These are phyloP conservation scores for Plectosphaerella sp. DNA, from an alignment of 2,329 filamentous ascomycete species.

Conservation along the genomic window DNA sequence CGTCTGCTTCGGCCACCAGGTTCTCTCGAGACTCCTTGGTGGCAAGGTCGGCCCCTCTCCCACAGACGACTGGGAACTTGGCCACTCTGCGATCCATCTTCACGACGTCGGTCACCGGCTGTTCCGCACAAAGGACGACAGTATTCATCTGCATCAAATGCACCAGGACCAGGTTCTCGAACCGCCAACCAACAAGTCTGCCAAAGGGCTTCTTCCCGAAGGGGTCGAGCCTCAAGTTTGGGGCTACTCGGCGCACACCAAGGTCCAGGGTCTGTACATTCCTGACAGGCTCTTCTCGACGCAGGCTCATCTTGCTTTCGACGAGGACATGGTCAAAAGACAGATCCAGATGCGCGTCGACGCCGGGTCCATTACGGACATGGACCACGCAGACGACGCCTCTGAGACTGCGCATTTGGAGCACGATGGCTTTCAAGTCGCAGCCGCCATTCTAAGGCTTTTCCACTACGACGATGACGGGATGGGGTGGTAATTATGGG, in stretches of 20 bases:
- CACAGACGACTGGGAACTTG: conserved; percentile 66
- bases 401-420: conserved; percentile 55
- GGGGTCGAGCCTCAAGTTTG: conserved; percentile 44
- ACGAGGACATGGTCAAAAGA: conserved; percentile 60
- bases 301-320: conserved; percentile 78
- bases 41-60: conserved; percentile 62
- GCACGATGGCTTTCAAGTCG: conserved; percentile 68
- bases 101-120: conserved; percentile 62
- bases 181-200: conserved; percentile 50
- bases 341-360: conserved; percentile 57
- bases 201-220: conserved; percentile 26
- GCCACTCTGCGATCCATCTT: conserved; percentile 61
- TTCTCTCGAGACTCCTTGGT: conserved; percentile 67
- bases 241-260: conserved; percentile 60
- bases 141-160: conserved; percentile 69
- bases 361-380: conserved; percentile 56
- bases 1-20: conserved; percentile 79
- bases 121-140: conserved; percentile 51
- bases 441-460: conserved; percentile 59
- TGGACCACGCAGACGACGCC: conserved; percentile 57
- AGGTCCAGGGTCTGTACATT: conserved; percentile 70
- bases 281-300: conserved; percentile 62
- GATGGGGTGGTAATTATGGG: conserved; percentile 17
- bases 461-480: conserved; percentile 45
- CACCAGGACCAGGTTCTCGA: conserved; percentile 68